These are phyloP conservation scores for Glaciozyma antarctica DNA, from an alignment of 768 basidiomycete genomes.

Conservation along the genomic window DNA sequence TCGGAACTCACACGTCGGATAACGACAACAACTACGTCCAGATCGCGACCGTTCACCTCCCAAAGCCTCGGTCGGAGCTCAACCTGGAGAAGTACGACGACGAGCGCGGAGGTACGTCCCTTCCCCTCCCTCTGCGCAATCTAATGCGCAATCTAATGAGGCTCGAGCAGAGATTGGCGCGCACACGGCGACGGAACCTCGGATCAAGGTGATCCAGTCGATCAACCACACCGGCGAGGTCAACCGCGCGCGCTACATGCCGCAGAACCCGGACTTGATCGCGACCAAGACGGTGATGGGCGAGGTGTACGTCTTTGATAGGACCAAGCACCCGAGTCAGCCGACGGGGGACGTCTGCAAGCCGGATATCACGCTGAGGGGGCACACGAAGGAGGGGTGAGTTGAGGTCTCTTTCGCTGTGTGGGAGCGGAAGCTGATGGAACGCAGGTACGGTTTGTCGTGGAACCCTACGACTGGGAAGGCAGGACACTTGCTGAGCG, in stretches of 20 bases:
- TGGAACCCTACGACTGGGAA: conserved; percentile 69
- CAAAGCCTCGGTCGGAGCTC: conserved; percentile 74
- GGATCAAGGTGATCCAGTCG: conserved; percentile 76
- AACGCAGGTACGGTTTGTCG: conserved; percentile 69
- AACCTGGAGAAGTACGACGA: conserved; percentile 76
- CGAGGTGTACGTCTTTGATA: conserved; percentile 87
- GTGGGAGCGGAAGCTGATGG: too few species aligned
- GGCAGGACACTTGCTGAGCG: conserved; percentile 73
- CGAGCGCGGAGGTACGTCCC: conserved; percentile 57
- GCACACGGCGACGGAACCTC: conserved; percentile 70
- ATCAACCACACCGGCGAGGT: conserved; percentile 95
- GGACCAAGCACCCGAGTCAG: conserved; percentile 91
- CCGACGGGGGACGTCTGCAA: conserved; percentile 70
- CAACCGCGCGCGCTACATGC: conserved; percentile 97
- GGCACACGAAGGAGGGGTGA: conserved; percentile 87
- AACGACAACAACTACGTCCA: conserved; percentile 90
- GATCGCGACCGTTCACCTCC: conserved; percentile 88
- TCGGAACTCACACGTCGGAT: conserved; percentile 94
- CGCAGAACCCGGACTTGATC: conserved; percentile 92
- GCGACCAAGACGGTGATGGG: conserved; percentile 88
- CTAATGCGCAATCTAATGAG: not conserved
- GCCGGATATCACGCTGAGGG: conserved; percentile 82
- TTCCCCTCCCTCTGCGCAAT: not conserved
- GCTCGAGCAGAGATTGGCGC: conserved; percentile 68
- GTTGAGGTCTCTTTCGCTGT: conserved; percentile 34